Conservation (phyloP, 139 green algal species). For the Tetradesmus lagerheimii region DNA sequence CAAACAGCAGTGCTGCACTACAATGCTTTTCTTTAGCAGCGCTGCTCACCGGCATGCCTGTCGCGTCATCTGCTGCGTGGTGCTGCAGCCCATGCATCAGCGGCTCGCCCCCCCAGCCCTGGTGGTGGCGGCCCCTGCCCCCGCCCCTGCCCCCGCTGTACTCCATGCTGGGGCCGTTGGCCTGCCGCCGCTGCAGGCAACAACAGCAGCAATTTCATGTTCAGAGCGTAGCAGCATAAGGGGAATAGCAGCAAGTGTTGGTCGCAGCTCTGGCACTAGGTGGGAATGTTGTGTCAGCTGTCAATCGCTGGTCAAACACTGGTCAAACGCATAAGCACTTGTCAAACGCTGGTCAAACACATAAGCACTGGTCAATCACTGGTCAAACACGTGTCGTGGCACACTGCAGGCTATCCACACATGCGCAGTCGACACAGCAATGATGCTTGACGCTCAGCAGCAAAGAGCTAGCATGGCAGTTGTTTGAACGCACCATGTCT, state of each 20-base stretch:
- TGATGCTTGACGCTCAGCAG: too few species aligned
- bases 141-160: not conserved
- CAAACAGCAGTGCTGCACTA: too few species aligned
- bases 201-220: not conserved
- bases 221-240: not conserved
- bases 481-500: slow-evolving; percentile 26
- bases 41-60: not conserved
- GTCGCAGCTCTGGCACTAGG: too few species aligned
- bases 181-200: not conserved
- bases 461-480: not conserved
- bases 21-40: too few species aligned
- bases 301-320: too few species aligned
- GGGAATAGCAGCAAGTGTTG: not conserved
- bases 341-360: too few species aligned
- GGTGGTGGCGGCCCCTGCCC: not conserved
- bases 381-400: too few species aligned
- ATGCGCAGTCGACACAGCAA: too few species aligned
- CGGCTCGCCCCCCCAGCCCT: slow-evolving; percentile 53
- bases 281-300: too few species aligned
- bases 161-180: slow-evolving; percentile 8
- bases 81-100: slow-evolving; percentile 4
- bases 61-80: not conserved
- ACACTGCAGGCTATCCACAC: too few species aligned
- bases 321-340: too few species aligned
- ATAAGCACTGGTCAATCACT: not conserved